phyloP scores from a whole-genome alignment of 108 stramenopile genomes.

The Cyclotella atomus region DNA sequence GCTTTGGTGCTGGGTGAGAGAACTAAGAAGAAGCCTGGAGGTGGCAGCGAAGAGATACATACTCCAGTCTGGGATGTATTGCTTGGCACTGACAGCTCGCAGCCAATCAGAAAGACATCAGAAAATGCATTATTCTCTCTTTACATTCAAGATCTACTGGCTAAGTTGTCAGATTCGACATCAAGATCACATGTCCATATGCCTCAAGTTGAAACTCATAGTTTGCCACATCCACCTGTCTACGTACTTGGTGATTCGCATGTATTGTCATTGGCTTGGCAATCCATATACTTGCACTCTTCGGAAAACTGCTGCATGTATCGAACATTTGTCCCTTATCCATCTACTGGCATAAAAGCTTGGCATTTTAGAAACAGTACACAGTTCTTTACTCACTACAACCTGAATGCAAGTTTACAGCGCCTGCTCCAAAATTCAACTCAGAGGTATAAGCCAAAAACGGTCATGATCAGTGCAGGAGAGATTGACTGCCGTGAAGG shows the following conservation, averaged over 20 bases:
- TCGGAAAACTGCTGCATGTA: background rate
- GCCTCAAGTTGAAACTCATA: background rate
- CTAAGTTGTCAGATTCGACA: background rate
- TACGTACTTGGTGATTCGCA: slow-evolving; percentile 69
- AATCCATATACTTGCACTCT: slow-evolving; percentile 44
- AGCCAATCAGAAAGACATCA: too few species aligned
- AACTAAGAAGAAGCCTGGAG: slow-evolving; percentile 42
- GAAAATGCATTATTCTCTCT: background rate
- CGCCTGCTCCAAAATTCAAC: slow-evolving; percentile 12
- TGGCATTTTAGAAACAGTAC: slow-evolving; percentile 53
- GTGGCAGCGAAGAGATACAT: slow-evolving; percentile 34
- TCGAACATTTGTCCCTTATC: slow-evolving; percentile 50
- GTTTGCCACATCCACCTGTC: slow-evolving; percentile 26
- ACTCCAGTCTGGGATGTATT: slow-evolving; percentile 58
- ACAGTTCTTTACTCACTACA: slow-evolving; percentile 59
- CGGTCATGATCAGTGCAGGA: slow-evolving; percentile 62
- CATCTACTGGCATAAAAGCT: slow-evolving; percentile 64
- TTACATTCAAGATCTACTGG: background rate
- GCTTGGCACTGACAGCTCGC: background rate
- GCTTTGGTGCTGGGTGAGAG: slow-evolving; percentile 56
- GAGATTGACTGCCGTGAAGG: slow-evolving; percentile 74
- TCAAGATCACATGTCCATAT: background rate
- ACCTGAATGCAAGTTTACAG: slow-evolving; percentile 32
- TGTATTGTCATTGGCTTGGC: slow-evolving; percentile 65
- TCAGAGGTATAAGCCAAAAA: background rate